These are phyloP conservation scores for Debaryomycetaceae sp. DNA, from an alignment of 1,139 yeast genomes.

Conservation along the genomic window DNA sequence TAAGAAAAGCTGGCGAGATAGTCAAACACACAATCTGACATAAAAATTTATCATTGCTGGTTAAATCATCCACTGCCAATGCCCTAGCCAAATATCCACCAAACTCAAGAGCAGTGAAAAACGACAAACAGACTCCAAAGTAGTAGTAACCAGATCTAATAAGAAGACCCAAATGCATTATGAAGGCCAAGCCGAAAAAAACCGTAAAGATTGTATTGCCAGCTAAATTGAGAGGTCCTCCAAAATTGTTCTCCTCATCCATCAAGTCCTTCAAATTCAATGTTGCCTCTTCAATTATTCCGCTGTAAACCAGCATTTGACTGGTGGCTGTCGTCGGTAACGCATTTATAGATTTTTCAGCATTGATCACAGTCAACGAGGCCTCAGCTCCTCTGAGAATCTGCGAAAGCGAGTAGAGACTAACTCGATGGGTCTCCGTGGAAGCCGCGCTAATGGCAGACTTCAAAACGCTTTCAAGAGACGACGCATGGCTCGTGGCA, in stretches of 20 bases:
- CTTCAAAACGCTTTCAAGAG: constrained; percentile 7
- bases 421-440: constrained; percentile 16
- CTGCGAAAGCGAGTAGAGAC: constrained; percentile 15
- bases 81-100: constrained; percentile 69
- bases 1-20: constrained; percentile 79
- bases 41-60: constrained; percentile 44
- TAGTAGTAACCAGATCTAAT: constrained; percentile 61
- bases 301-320: not conserved
- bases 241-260: constrained; percentile 29
- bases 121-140: constrained; percentile 61
- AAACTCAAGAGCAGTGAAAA: constrained; percentile 63
- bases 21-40: constrained; percentile 69
- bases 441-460: constrained; percentile 11
- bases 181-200: constrained; percentile 17
- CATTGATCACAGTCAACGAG: constrained; percentile 29
- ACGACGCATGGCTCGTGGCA: constrained; percentile 7
- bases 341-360: constrained; percentile 23
- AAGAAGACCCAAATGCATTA: constrained; percentile 22
- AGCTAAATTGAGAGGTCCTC: constrained; percentile 23
- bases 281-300: constrained; percentile 26
- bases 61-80: constrained; percentile 38
- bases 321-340: constrained; percentile 24
- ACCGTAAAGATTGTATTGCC: constrained; percentile 24
- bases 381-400: constrained; percentile 33
- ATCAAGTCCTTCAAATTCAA: constrained; percentile 21